Evolutionary conservation across 2,329 filamentous ascomycete genomes (phyloP), one percentile per base, ranked within the genome.

Genomic region (Colletotrichum limetticola): DNA sequence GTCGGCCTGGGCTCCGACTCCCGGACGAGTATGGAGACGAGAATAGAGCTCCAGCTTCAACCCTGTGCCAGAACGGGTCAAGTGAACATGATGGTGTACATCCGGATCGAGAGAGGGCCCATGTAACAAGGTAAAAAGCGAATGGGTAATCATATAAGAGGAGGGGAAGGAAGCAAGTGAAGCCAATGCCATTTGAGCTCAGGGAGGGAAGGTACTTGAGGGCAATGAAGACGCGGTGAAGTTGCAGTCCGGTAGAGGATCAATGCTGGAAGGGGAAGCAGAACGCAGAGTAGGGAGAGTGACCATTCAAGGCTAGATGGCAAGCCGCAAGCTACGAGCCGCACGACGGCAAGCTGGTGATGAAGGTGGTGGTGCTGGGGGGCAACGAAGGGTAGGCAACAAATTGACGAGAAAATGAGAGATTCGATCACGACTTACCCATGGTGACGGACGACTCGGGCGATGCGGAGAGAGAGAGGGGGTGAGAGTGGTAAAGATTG

Each of bases 401-500:
- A 55, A 28, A 30, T 19, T 26, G 22, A 28, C 11, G 22, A 55
- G 24, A 58, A 58, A 19, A 35, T 19, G 7, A 63, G 28, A 52
- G 42, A 64, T 42, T 8, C 8, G 46, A 63, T n/a, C 6, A 32
- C 22, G 22, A 63, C 61, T 55, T 37, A 64, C 61, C 61, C 61
- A 64, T 63, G n/a, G 46, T 37, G 30, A 64, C 52, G 52, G 49
- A 55, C 28, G 28, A 55, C 28, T 64, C 42, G 49, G 46, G 61
- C 22, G 49, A 64, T 53, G 42, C 30, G 61, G 28, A 30, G 28
- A 35, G 46, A 37, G 46, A n/a, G n/a, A 64, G 35, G 35, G 35
- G 35, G 35, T 37, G 35, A 37, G 35, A 64, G 14, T n/a, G n/a
- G 32, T 14, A 12, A 42, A 55, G 52, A 64, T 55, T 64, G 61